Base-by-base conservation (phyloP, 768 basidiomycete genomes). In the Macrolepiota albuminosa region DNA sequence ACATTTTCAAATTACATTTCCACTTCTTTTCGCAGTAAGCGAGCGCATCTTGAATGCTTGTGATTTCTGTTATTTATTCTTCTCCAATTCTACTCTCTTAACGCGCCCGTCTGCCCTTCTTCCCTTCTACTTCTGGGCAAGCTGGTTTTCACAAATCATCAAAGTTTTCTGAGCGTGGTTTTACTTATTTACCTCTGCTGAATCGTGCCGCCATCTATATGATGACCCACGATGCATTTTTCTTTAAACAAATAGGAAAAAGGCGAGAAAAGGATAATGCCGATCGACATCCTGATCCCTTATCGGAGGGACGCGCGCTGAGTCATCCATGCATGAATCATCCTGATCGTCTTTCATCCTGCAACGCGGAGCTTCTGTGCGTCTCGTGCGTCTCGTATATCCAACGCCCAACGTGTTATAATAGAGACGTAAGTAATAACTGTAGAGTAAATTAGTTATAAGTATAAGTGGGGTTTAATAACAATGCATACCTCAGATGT, bases 321-420 rank as follows among this genome's bases (percentile, higher is more conserved):
- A 71, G 49, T 76, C 76, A 31, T 85, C 79, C 71, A 76, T 58
- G 85, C 86, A 14, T 69, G 67, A 53, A 83, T 82, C 0, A 78
- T 88, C 1, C 69, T 87, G 18, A 78, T 88, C 81, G 1, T 85
- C 85, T 62, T 83, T 83, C 0, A 81, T 85, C 56, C 71, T 70
- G n/a, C 68, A 67, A 26, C 55, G 67, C 59, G 84, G 83, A 16
- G 83, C 79, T 4, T 76, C 81, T 4, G 69, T 73, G 64, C 62
- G 76, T 46, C 71, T 88, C 18, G 80, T 87, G 0, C 58, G 65
- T 33, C 63, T 78, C 21, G 21, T 21, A 21, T 21, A 21, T 21
- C 21, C 87, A 84, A 68, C 64, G 65, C 42, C 65, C 71, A 42
- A 81, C 21, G 21, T 21, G 21, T 21, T 21, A 21, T 21, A 21